Base-by-base conservation (phyloP, 441 rosid genomes). In the Gossypium schwendimanii region DNA sequence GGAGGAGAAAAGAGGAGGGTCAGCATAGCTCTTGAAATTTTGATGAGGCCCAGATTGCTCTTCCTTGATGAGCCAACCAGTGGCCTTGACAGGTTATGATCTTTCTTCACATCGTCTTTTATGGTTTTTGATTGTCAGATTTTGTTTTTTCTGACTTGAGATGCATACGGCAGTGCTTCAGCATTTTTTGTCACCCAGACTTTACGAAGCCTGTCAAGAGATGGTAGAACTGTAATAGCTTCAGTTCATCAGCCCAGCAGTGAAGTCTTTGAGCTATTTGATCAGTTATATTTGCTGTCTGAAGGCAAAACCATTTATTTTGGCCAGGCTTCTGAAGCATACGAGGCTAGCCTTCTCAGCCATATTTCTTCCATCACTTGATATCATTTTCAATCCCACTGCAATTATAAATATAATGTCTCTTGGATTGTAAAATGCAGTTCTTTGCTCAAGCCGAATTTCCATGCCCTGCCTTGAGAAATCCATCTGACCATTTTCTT, bases 1-100 rank as follows among this genome's bases (percentile, higher is more conserved):
- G 97, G 98, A 14, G 98, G 98, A 3, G 98, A 94, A 81, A 94
- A 86, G 90, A 81, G 97, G 69, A 77, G 98, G 68, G 97, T 92
- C 67, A 92, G 98, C 84, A 94, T 94, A 14, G 98, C 98, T 75
- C 92, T 94, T 58, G 98, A 94, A 77, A 94, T 94, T 77, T 84
- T 94, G 67, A 94, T 86, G 91, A 88, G 98, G 83, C 98, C 97
- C 24, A 81, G 97, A 80, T 80, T 94, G 85, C 96, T 94, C 60
- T 94, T 94, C 78, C 98, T 94, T 4, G 98, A 94, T 54, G 98
- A 94, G 78, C 98, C 98, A 2, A 94, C 98, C 39, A 94, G 98
- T 73, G 98, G 98, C 26, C 97, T 94, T 66, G 98, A 89, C 82
- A 89, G 93, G 93, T 89, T 15, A 50, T 50, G 57, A 15, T 52